Conservation (phyloP, 768 basidiomycete species). For the Leccinum pellstonianum region DNA sequence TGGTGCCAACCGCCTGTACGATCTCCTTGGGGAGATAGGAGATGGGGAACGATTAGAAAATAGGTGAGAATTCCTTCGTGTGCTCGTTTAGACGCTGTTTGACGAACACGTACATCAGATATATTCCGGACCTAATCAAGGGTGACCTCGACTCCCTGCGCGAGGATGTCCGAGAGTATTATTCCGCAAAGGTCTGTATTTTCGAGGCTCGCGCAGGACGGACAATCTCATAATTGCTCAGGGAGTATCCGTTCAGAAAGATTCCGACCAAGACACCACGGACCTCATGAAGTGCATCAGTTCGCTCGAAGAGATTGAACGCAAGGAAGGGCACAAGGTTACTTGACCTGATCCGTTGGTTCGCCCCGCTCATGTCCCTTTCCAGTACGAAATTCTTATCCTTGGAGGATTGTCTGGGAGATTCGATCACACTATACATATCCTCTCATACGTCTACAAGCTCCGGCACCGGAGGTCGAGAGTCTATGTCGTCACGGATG, state of each 20-base stretch:
- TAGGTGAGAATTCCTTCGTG: constrained; percentile 13
- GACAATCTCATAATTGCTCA: constrained; percentile 28
- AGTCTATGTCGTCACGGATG: constrained; percentile 83
- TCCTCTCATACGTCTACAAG: constrained; percentile 82
- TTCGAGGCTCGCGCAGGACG: not conserved
- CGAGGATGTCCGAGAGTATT: constrained; percentile 69
- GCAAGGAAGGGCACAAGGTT: constrained; percentile 39
- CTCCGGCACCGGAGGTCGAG: constrained; percentile 56
- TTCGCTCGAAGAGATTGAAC: constrained; percentile 60
- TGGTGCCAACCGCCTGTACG: constrained; percentile 82
- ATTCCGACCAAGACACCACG: constrained; percentile 79
- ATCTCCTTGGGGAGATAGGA: constrained; percentile 36
- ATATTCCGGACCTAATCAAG: constrained; percentile 82
- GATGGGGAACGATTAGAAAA: constrained; percentile 11
- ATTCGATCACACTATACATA: constrained; percentile 92
- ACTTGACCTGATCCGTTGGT: not conserved
- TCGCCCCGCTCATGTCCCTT: not conserved
- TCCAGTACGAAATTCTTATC: constrained; percentile 67
- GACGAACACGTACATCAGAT: constrained; percentile 41
- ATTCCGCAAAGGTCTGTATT: constrained; percentile 51
- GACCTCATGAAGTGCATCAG: constrained; percentile 92
- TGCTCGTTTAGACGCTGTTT: not conserved
- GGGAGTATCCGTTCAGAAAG: constrained; percentile 68
- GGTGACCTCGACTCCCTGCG: constrained; percentile 93
- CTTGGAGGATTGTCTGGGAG: constrained; percentile 90